Evolutionary conservation across 164 flowering plant genomes (phyloP), one percentile per base, ranked within the genome.

Genomic region (Tetrastigma voinierianum): DNA sequence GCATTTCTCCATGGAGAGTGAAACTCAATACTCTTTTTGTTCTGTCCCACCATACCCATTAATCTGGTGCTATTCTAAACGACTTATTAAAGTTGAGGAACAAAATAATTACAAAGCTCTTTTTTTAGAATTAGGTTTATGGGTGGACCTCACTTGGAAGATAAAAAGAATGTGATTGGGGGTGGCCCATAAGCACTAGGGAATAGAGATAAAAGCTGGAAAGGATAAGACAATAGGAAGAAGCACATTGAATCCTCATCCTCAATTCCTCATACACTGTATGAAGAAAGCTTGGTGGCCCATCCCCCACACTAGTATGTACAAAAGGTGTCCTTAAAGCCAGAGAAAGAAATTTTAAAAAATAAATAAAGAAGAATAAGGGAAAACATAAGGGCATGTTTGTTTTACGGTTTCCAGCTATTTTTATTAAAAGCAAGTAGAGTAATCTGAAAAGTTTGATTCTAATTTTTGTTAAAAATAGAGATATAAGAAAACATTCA

Each of bases 161-260:
- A 12, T 54, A 9, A 11, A 20, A 17, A 54, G 6, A 11, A 20
- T 11, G 13, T 9, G 14, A 54, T 11, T 55, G 58, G 21, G 15
- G 40, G 58, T 18, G 58, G 21, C 58, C 58, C 58, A 55, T 21
- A 7, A 55, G 58, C 58, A 55, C 58, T 32, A 32, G 40, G 6
- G 40, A 32, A 32, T 55, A 55, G 14, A 13, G 40, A 55, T 21
- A 23, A 55, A 55, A 32, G 12, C 24, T 11, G 32, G 21, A 55
- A 55, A 55, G 15, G 58, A 55, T 12, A 55, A 8, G 16, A 21
- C 52, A 11, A 14, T n/a, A 12, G 3, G 23, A 18, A 19, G 21
- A 12, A 12, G 40, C 40, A 18, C 3, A 14, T 12, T 21, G 58
- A 21, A 55, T 18, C 23, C 17, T 53, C 23, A 17, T 54, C 13